phyloP scores from a whole-genome alignment of 805 yeast genomes.

The Starmerella roubikii region DNA sequence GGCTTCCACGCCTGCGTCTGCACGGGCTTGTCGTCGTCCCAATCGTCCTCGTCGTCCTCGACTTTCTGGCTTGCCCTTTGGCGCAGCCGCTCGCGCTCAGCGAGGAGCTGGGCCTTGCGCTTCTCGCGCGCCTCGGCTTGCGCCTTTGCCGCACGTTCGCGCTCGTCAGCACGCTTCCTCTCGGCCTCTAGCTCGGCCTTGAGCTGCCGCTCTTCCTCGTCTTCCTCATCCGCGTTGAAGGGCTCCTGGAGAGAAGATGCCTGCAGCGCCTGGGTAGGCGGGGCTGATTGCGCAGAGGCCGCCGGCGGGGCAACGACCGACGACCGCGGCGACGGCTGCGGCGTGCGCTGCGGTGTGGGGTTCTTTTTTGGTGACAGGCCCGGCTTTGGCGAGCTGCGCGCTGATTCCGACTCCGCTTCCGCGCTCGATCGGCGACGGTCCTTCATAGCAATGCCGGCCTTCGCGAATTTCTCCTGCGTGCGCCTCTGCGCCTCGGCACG shows the following conservation, averaged over 20 bases:
- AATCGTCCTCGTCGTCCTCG: constrained; percentile 20
- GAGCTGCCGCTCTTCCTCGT: constrained; percentile 30
- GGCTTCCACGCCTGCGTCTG: constrained; percentile 11
- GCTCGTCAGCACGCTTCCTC: constrained; percentile 28
- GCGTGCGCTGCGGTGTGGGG: too few species aligned
- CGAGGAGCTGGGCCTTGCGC: constrained; percentile 21
- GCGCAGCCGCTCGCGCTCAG: constrained; percentile 19
- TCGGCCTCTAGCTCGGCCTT: constrained; percentile 28
- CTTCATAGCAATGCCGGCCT: constrained; percentile 19
- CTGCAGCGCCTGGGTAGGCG: not conserved
- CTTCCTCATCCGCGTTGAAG: constrained; percentile 21
- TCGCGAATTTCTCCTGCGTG: constrained; percentile 20
- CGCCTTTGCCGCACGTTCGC: constrained; percentile 23
- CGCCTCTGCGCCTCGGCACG: constrained; percentile 23
- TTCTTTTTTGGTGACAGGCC: too few species aligned
- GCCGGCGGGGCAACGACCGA: not conserved
- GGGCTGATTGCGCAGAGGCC: not conserved
- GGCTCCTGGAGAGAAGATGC: not conserved
- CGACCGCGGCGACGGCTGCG: not conserved
- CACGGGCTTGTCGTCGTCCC: constrained; percentile 15
- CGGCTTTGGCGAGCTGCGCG: too few species aligned
- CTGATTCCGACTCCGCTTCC: not conserved
- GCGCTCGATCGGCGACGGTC: not conserved
- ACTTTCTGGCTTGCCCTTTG: constrained; percentile 23
- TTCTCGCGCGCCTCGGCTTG: constrained; percentile 23